Percentiles rank a stretch among this genome's conserved stretches.
Evolutionary conservation across 352 stramenopile genomes (phyloP).

Genomic region (Phytophthora chlamydospora): DNA sequence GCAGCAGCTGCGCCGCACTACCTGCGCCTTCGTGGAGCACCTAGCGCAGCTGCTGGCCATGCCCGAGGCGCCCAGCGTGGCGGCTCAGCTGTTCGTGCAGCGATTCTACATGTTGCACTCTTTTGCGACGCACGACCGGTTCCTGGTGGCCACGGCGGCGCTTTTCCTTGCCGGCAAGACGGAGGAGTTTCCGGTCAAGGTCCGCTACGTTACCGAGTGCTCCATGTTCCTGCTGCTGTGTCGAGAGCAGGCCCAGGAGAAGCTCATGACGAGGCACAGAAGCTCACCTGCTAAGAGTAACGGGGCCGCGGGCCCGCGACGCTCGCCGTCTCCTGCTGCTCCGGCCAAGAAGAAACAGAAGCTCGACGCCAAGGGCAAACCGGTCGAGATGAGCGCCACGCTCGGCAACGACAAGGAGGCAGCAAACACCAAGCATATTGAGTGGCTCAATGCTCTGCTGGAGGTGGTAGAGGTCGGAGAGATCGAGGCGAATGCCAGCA

Average conservation of each 20-base stretch:
- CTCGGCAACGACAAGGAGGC: slow-evolving; percentile 60
- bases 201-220: slow-evolving; percentile 78
- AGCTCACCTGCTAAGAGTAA: slow-evolving; percentile 18
- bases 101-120: slow-evolving; percentile 84
- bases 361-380: slow-evolving; percentile 39
- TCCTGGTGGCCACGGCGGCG: slow-evolving; percentile 73
- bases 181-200: slow-evolving; percentile 82
- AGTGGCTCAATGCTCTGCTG: slow-evolving; percentile 66
- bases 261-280: slow-evolving; percentile 33
- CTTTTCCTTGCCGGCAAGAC: slow-evolving; percentile 81
- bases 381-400: slow-evolving; percentile 57
- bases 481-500: slow-evolving; percentile 62
- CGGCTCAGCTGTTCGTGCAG: slow-evolving; percentile 75
- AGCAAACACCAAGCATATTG: slow-evolving; percentile 66
- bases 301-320: slow-evolving; percentile 3
- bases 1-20: slow-evolving; percentile 66
- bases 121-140: slow-evolving; percentile 80
- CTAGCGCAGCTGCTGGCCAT: slow-evolving; percentile 67
- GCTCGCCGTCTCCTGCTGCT: slow-evolving; percentile 21
- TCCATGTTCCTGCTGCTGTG: slow-evolving; percentile 69
- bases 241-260: slow-evolving; percentile 42
- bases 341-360: slow-evolving; percentile 33
- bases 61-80: slow-evolving; percentile 54
- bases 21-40: slow-evolving; percentile 73
- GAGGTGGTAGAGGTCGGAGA: slow-evolving; percentile 70